Conservation (phyloP, 2,329 filamentous ascomycete species). For the Pyricularia sp. region DNA sequence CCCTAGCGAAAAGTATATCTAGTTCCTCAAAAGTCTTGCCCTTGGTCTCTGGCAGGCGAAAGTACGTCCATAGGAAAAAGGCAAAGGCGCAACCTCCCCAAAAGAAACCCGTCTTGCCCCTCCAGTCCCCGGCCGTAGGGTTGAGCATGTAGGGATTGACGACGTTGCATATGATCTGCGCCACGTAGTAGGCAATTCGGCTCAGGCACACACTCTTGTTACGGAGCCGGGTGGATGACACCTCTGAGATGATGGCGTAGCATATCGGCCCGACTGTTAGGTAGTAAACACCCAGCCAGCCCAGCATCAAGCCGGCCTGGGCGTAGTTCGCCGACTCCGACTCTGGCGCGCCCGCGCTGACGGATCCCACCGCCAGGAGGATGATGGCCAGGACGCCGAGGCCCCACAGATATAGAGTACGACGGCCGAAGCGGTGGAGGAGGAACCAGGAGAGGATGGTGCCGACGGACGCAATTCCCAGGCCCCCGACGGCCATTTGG, state of each 20-base stretch:
- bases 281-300: conserved; percentile 30
- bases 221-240: conserved; percentile 23
- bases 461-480: conserved; percentile 22
- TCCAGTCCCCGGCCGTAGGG: conserved; percentile 26
- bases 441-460: conserved; percentile 17
- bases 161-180: conserved; percentile 15
- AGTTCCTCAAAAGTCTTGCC: conserved; percentile 45
- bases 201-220: conserved; percentile 22
- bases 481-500: conserved; percentile 20
- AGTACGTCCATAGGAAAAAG: conserved; percentile 7
- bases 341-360: conserved; percentile 2
- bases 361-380: conserved; percentile 13
- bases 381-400: conserved; percentile 8
- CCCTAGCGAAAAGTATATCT: conserved; percentile 41
- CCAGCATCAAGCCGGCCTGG: conserved; percentile 43
- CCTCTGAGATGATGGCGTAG: conserved; percentile 24
- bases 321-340: conserved; percentile 15
- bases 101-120: conserved; percentile 3
- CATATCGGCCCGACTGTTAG: conserved; percentile 28
- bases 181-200: conserved; percentile 19
- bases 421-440: conserved; percentile 7
- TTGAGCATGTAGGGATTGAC: conserved; percentile 26
- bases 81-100: conserved; percentile 7
- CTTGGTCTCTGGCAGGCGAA: conserved; percentile 23
- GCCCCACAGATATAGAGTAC: conserved; percentile 11